Evolutionary conservation across 2,329 filamentous ascomycete genomes (phyloP), one percentile per base, ranked within the genome.

Genomic region (Rutstroemia sp.): DNA sequence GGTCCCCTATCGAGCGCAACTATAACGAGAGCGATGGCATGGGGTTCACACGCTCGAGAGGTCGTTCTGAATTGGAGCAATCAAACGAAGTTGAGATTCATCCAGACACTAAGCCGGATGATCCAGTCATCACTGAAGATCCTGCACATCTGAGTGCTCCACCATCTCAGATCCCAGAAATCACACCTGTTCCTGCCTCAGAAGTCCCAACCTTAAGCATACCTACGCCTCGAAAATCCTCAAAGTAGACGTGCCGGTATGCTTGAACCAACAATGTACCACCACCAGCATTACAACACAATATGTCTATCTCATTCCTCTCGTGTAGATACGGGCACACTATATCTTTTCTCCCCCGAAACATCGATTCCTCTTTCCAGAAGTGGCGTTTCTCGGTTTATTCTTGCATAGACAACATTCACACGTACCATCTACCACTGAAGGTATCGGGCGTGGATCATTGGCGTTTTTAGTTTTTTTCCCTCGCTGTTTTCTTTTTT

Each of bases 1-100:
- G 87, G 87, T 88, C 86, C 48, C 88, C 88, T 1, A 85, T 73
- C 87, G 87, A 58, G 82, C 85, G 80, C 8, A 73, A 70, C 49
- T 61, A 65, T 50, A 58, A 55, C 17, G 66, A 67, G 16, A 58
- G 58, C 27, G 67, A 68, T 23, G 61, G 61, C 37, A 63, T 60
- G 64, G 62, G 61, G 52, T 73, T 62, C 58, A 61, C 58, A 56
- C 67, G 66, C 9, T 51, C 56, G 12, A 61, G 59, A 42, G 63
- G 57, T 50, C 58, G 63, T 48, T 60, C 61, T 10, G 74, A 77
- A 46, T 63, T 76, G 0, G 75, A 76, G 55, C 64, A 64, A 1
- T 70, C 71, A 59, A 73, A 70, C 39, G 75, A 69, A 53, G 67
- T 78, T 51, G 75, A 78, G 41, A 66, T 76, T 5, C 77, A 79